Conservation (phyloP, 2,329 filamentous ascomycete species). For the Microcera coccophila region DNA sequence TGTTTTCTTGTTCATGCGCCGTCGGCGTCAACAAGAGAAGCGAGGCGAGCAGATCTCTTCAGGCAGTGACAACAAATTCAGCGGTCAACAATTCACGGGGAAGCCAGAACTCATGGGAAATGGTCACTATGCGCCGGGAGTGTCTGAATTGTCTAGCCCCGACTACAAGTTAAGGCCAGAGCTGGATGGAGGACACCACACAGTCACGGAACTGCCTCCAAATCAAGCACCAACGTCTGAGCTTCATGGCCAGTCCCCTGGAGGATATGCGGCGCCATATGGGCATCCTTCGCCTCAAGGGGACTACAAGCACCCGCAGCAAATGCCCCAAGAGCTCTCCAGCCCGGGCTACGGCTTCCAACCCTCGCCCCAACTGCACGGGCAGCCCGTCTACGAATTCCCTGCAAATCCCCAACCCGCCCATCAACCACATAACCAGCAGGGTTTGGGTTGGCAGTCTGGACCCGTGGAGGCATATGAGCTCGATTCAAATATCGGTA, state of each 20-base stretch:
- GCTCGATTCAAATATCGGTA: conserved; percentile 22
- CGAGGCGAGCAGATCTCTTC: conserved; percentile 21
- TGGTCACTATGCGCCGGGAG: conserved; percentile 4
- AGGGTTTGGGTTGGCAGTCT: conserved; percentile 31
- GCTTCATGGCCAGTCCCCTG: conserved; percentile 21
- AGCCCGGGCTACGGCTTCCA: conserved; percentile 18
- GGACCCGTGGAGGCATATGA: conserved; percentile 36
- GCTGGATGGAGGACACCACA: conserved; percentile 19
- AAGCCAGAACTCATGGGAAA: conserved; percentile 33
- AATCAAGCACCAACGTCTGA: conserved; percentile 25
- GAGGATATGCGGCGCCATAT: conserved; percentile 16
- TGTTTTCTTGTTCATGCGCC: conserved; percentile 37
- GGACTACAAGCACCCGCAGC: conserved; percentile 8
- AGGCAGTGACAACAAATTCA: conserved; percentile 7
- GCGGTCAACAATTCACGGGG: conserved; percentile 21
- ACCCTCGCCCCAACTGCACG: conserved; percentile 11
- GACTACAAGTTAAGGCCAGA: conserved; percentile 24
- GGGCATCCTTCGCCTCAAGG: conserved; percentile 18
- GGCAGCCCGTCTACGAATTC: conserved; percentile 16
- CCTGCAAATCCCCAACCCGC: conserved; percentile 10
- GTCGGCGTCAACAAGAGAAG: conserved; percentile 26
- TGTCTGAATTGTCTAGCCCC: conserved; percentile 22
- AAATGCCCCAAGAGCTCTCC: conserved; percentile 21
- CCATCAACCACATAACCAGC: conserved; percentile 13
- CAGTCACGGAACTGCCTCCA: conserved; percentile 20